A percentile compares a stretch with the other conserved stretches of the same genome.
These are phyloP conservation scores for Trichoderma gracile DNA, from an alignment of 2,329 filamentous ascomycete genomes.

Conservation along the genomic window DNA sequence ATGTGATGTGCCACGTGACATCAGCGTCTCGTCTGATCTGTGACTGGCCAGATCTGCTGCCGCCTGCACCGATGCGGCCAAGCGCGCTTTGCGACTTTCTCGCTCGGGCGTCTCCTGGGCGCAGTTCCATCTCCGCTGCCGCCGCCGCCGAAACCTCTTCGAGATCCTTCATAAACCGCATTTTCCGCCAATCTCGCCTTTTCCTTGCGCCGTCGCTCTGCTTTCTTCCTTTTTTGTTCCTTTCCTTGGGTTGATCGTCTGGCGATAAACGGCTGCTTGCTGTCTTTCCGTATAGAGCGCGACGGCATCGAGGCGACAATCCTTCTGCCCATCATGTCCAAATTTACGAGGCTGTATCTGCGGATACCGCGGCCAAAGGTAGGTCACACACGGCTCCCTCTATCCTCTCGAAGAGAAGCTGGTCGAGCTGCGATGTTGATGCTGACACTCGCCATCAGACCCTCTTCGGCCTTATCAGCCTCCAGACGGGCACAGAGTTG, in stretches of 20 bases:
- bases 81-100: conserved; percentile 10
- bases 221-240: not conserved
- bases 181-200: not conserved
- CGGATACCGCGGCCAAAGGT: conserved; percentile 46
- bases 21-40: not conserved
- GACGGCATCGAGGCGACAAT: not conserved
- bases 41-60: not conserved
- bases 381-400: conserved; percentile 25
- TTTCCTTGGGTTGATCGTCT: not conserved
- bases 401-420: not conserved
- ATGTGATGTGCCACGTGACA: conserved; percentile 21
- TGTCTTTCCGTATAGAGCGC: conserved; percentile 1
- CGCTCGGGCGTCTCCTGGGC: conserved; percentile 5
- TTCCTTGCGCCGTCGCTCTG: not conserved
- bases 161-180: not conserved
- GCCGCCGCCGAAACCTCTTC: conserved; percentile 24
- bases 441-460: conserved; percentile 53
- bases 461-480: conserved; percentile 81
- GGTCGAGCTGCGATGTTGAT: not conserved
- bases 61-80: not conserved
- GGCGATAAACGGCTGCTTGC: conserved; percentile 1
- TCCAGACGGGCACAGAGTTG: conserved; percentile 83
- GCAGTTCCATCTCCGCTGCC: conserved; percentile 25
- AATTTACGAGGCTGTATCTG: conserved; percentile 42
- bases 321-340: conserved; percentile 36